A percentile compares a stretch with the other conserved stretches of the same genome.
phyloP scores from a whole-genome alignment of 108 stramenopile genomes.

The Conticribra weissflogii region DNA sequence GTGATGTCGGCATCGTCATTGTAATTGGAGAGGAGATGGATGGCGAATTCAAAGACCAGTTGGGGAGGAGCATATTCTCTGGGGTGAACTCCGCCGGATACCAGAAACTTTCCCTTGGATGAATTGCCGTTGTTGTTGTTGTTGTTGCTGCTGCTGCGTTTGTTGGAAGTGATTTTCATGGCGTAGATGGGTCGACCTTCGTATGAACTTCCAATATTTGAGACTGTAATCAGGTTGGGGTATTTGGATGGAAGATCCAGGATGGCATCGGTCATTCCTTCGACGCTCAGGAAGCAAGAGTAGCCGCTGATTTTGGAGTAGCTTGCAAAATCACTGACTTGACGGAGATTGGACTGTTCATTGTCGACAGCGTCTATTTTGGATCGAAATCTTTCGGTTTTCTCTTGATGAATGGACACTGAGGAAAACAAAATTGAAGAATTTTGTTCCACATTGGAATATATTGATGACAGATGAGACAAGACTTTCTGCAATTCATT shows the following conservation, averaged over 20 bases:
- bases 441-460: not conserved
- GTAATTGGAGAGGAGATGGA: constrained; percentile 23
- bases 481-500: not conserved
- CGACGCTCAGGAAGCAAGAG: constrained; percentile 28
- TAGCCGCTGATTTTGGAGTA: constrained; percentile 31
- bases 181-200: constrained; percentile 24
- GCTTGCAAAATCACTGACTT: not conserved
- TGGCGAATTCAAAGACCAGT: constrained; percentile 25
- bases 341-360: not conserved
- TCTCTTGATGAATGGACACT: not conserved
- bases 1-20: constrained; percentile 44
- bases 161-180: constrained; percentile 16
- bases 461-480: not conserved
- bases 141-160: not conserved
- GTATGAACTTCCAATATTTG: constrained; percentile 48
- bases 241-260: constrained; percentile 22
- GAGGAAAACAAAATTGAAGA: not conserved
- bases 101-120: constrained; percentile 23
- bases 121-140: not conserved
- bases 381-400: not conserved
- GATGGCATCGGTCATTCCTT: constrained; percentile 36
- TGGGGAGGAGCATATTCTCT: constrained; percentile 48
- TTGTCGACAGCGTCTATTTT: not conserved
- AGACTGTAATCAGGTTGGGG: constrained; percentile 31
- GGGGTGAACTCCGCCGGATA: constrained; percentile 39